phyloP scores from a whole-genome alignment of 768 basidiomycete species.

The Tulasnella sp. region DNA sequence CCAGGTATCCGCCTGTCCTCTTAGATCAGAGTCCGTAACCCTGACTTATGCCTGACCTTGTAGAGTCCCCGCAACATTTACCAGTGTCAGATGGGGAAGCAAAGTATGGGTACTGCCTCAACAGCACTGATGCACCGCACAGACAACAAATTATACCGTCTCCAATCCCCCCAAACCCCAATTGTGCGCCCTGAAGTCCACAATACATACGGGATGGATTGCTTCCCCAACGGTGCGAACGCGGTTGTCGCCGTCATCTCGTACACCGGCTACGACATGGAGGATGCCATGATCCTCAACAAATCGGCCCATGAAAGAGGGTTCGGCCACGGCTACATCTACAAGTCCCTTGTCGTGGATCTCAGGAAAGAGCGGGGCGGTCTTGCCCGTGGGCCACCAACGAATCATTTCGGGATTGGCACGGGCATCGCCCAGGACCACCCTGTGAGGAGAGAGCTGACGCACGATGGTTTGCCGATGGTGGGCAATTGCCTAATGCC shows the following conservation, averaged over 20 bases:
- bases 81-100: slow-evolving; percentile 99
- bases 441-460: slow-evolving; percentile 43
- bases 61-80: slow-evolving; percentile 86
- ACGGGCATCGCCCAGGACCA: slow-evolving; percentile 49
- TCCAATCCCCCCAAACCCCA: slow-evolving; percentile 91
- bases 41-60: slow-evolving; percentile 9
- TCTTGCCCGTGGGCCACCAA: slow-evolving; percentile 42
- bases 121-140: slow-evolving; percentile 85
- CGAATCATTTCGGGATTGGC: slow-evolving; percentile 75
- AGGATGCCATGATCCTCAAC: slow-evolving; percentile 99
- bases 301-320: slow-evolving; percentile 98
- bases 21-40: not conserved
- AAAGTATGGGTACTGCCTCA: slow-evolving; percentile 97
- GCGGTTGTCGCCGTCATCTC: slow-evolving; percentile 99
- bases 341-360: slow-evolving; percentile 88
- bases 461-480: slow-evolving; percentile 72
- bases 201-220: slow-evolving; percentile 94
- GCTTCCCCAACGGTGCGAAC: slow-evolving; percentile 96
- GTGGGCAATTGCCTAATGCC: slow-evolving; percentile 55
- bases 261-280: slow-evolving; percentile 99
- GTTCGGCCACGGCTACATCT: slow-evolving; percentile 91
- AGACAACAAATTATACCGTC: slow-evolving; percentile 94
- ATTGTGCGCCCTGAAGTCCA: slow-evolving; percentile 85
- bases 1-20: slow-evolving; percentile 46
- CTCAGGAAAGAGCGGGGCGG: slow-evolving; percentile 27